These are phyloP conservation scores for Paraphoma chrysanthemicola DNA, from an alignment of 2,329 filamentous ascomycete genomes.

Conservation along the genomic window DNA sequence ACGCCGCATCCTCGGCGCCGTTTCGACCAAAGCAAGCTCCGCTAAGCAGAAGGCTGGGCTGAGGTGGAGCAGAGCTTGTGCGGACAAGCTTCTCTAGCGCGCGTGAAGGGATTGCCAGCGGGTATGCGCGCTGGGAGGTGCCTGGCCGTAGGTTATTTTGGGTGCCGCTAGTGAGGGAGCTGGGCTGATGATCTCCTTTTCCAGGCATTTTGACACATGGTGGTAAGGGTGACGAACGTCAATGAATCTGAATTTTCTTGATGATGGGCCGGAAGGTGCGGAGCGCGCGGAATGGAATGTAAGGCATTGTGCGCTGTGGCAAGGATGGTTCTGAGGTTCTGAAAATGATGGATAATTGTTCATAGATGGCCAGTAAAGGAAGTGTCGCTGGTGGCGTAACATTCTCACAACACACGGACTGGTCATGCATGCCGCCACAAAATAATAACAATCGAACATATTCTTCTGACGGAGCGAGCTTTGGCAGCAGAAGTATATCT, in stretches of 20 bases:
- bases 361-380: too few species aligned
- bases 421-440: too few species aligned
- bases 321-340: too few species aligned
- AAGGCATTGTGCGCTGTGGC: neutral
- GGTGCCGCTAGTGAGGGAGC: neutral
- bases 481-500: too few species aligned
- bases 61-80: constrained; percentile 1
- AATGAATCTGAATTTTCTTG: neutral
- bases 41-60: constrained; percentile 1
- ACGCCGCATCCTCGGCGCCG: neutral
- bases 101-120: neutral
- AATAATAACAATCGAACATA: too few species aligned
- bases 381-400: too few species aligned
- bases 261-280: neutral
- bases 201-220: neutral
- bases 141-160: neutral
- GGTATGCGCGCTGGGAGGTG: neutral
- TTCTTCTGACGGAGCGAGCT: too few species aligned
- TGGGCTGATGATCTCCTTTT: neutral
- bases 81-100: constrained; percentile 3
- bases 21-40: neutral
- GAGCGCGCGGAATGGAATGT: neutral
- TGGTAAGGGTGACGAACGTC: neutral
- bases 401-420: too few species aligned
- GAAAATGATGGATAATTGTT: too few species aligned